phyloP scores from a whole-genome alignment of 208 protist genomes.

The Leishmania tropica region DNA sequence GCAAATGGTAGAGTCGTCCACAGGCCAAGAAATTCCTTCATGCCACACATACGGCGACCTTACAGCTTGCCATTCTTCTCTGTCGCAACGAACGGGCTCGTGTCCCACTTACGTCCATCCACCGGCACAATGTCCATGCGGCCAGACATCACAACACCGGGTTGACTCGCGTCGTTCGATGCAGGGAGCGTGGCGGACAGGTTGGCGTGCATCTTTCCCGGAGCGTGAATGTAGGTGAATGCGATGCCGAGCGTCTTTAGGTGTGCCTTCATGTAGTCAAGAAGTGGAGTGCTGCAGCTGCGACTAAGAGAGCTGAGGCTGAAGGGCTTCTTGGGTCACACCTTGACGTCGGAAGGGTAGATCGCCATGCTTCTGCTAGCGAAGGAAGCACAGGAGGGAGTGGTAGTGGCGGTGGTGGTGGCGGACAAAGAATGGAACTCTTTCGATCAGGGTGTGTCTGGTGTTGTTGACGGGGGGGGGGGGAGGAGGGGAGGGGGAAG shows the following conservation, averaged over 20 bases:
- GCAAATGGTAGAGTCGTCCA: slow-evolving; percentile 35
- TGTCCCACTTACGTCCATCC: slow-evolving; percentile 48
- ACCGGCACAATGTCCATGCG: slow-evolving; percentile 55
- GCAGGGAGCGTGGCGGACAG: slow-evolving; percentile 51
- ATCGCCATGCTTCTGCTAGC: background rate
- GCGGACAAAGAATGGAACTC: background rate
- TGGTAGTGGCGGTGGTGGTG: background rate
- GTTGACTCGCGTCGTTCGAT: slow-evolving; percentile 35
- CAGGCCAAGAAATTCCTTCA: slow-evolving; percentile 49
- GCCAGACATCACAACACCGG: slow-evolving; percentile 45
- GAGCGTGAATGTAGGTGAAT: slow-evolving; percentile 32
- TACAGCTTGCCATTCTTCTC: slow-evolving; percentile 51
- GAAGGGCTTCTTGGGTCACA: slow-evolving; percentile 47
- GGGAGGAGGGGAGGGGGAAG: no score
- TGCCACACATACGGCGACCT: slow-evolving; percentile 51
- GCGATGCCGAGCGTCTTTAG: slow-evolving; percentile 30
- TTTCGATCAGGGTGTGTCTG: background rate
- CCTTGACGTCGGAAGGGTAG: slow-evolving; percentile 15
- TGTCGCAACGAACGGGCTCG: slow-evolving; percentile 37
- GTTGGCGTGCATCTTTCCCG: slow-evolving; percentile 38
- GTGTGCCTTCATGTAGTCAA: slow-evolving; percentile 44
- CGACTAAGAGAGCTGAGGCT: slow-evolving; percentile 46
- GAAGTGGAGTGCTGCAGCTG: slow-evolving; percentile 40
- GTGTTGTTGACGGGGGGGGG: background rate
- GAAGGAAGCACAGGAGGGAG: slow-evolving; percentile 3